A percentile compares a stretch with the other conserved stretches of the same genome.
Evolutionary conservation across 2,329 filamentous ascomycete genomes (phyloP).

Genomic region (Ceratocystiopsis sp.): DNA sequence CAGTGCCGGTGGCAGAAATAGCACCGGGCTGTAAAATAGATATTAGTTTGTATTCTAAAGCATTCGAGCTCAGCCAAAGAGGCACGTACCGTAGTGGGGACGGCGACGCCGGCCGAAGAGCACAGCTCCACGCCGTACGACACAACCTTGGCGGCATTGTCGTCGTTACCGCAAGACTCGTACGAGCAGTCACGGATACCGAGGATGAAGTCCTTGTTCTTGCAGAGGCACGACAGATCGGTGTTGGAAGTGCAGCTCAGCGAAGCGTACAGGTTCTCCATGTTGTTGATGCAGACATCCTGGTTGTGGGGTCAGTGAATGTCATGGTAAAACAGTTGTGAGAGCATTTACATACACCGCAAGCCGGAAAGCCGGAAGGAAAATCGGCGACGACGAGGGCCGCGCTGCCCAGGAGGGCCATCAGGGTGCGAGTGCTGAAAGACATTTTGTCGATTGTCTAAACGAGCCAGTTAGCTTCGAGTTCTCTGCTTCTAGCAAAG

Average conservation of each 20-base stretch:
- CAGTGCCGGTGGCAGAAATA: slow-evolving; percentile 1
- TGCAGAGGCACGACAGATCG: slow-evolving; percentile 30
- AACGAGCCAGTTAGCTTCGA: slow-evolving; percentile 7
- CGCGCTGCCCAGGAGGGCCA: slow-evolving; percentile 19
- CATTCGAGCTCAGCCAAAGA: not conserved
- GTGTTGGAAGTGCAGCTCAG: slow-evolving; percentile 25
- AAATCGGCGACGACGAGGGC: slow-evolving; percentile 23
- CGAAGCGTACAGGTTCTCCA: slow-evolving; percentile 26
- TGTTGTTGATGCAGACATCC: slow-evolving; percentile 32
- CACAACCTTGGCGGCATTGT: slow-evolving; percentile 21
- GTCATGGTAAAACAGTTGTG: not conserved
- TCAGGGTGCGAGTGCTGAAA: slow-evolving; percentile 14
- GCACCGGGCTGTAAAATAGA: not conserved
- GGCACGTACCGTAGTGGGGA: slow-evolving; percentile 14
- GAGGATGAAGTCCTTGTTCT: slow-evolving; percentile 27
- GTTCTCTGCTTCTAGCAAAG: not conserved
- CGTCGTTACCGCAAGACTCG: slow-evolving; percentile 21
- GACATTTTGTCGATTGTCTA: slow-evolving; percentile 41
- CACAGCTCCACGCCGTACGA: slow-evolving; percentile 24
- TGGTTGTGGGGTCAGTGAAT: slow-evolving; percentile 11
- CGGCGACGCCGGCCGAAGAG: slow-evolving; percentile 17
- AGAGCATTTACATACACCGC: slow-evolving; percentile 27
- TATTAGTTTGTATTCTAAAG: too few relatives aligned
- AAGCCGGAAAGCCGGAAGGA: slow-evolving; percentile 25
- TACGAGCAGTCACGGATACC: slow-evolving; percentile 34